Evolutionary conservation across 2,329 filamentous ascomycete species (phyloP).

Genomic region (Microcyclosporella mali): DNA sequence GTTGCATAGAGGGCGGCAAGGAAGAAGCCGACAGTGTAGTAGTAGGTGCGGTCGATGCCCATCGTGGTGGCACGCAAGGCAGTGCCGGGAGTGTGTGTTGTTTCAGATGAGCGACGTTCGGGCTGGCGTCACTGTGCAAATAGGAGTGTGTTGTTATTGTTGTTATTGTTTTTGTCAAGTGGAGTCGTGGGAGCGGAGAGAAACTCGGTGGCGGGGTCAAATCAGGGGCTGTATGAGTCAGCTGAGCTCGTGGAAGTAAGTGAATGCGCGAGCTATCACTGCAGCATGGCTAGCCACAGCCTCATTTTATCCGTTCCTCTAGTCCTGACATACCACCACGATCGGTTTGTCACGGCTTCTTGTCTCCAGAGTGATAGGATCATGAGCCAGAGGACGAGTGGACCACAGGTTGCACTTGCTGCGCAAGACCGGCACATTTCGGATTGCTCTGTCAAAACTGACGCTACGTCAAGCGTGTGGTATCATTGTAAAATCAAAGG

Average conservation of each 20-base stretch:
- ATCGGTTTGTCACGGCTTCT: no score
- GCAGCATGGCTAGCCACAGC: no score
- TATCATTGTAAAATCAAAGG: conserved; percentile 25
- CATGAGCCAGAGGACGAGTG: no score
- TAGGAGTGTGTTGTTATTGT: not conserved
- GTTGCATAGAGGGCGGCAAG: conserved; percentile 17
- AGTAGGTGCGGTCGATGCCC: conserved; percentile 28
- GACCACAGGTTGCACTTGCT: not conserved
- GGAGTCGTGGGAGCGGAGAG: conserved; percentile 3
- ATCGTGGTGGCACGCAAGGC: conserved; percentile 16
- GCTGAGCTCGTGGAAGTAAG: not conserved
- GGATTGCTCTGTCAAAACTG: conserved; percentile 19
- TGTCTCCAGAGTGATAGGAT: no score
- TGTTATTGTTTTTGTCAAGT: not conserved
- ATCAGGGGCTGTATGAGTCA: no score
- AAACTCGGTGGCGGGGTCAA: no score
- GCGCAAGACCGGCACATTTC: not conserved
- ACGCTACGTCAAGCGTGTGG: conserved; percentile 32
- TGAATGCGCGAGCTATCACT: not conserved
- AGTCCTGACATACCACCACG: no score
- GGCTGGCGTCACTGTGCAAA: no score
- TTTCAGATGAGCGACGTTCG: no score
- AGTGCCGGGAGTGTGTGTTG: conserved; percentile 1
- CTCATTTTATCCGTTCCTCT: no score
- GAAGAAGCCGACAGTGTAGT: conserved; percentile 15